Conservation (phyloP, 805 yeast species). For the Cyberlindnera mycetangii region DNA sequence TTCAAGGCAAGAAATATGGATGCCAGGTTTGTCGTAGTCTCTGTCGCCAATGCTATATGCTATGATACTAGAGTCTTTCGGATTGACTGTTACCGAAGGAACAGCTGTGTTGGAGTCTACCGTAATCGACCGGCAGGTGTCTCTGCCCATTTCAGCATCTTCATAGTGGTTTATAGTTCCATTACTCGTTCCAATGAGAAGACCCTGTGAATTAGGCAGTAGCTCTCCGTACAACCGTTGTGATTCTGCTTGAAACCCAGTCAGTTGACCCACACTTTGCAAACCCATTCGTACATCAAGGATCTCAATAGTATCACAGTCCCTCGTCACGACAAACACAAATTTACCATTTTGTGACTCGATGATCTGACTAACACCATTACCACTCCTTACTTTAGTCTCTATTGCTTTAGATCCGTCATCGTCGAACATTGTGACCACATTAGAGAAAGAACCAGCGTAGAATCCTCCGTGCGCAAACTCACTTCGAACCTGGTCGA, state of each 20-base stretch:
- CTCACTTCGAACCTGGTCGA: conserved; percentile 9
- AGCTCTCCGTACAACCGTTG: conserved; percentile 28
- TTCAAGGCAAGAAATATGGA: conserved; percentile 8
- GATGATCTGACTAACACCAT: conserved; percentile 35
- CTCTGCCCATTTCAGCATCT: conserved; percentile 25
- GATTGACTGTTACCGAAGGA: conserved; percentile 17
- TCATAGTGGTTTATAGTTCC: conserved; percentile 23
- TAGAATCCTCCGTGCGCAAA: conserved; percentile 25
- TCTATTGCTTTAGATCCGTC: conserved; percentile 22
- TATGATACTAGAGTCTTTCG: conserved; percentile 16
- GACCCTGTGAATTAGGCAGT: conserved; percentile 24
- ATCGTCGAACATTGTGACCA: conserved; percentile 30
- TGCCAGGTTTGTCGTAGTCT: conserved; percentile 8
- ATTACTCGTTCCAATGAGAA: conserved; percentile 28
- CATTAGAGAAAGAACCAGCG: conserved; percentile 32
- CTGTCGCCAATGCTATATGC: conserved; percentile 23
- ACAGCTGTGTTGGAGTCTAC: conserved; percentile 11
- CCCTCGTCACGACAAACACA: conserved; percentile 33
- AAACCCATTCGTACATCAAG: conserved; percentile 35
- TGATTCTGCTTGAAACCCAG: conserved; percentile 11
- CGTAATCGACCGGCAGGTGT: not conserved
- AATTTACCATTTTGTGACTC: conserved; percentile 36
- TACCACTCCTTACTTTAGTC: conserved; percentile 20
- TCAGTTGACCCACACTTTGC: conserved; percentile 12
- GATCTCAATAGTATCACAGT: conserved; percentile 29